Evolutionary conservation across 2,329 filamentous ascomycete species (phyloP), one percentile per base, ranked within the genome.

Genomic region (Clonostachys rhizophaga): DNA sequence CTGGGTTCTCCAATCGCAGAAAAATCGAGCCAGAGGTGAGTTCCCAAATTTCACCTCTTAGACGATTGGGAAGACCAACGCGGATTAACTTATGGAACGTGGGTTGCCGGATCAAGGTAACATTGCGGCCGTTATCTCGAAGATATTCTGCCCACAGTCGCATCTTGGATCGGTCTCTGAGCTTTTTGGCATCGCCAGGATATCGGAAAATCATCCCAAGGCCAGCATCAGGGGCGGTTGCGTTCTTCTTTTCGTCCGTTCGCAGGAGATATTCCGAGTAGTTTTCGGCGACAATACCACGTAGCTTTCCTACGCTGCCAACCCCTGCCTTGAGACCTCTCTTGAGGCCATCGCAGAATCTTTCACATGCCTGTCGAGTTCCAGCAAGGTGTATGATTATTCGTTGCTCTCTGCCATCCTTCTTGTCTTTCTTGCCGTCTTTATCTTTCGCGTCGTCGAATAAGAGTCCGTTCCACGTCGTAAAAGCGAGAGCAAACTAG

Each of bases 1-100:
- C 87, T 2, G 94, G 94, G 49, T 87, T 89, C 59, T 96, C 87
- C 13, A 99, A 76, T 30, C 92, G 84, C 49, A 95, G 74, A 64
- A 91, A 96, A 52, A 96, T 78, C 3, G 92, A 95, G 6, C 94
- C 94, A 9, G 91, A 96, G 0, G 90, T 89, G 52, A 96, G 74
- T 67, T 99, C 94, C 94, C 94, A 99, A 44, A 95, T 87, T 68
- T 99, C 94, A 40, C 94, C 94, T 52, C 94, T 79, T 43, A 99
- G 75, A 42, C 94, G 81, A 66, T 99, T 99, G 0, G 94, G 94
- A 50, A 99, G 74, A 52, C 94, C 94, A 54, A 99, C 94, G 46
- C 94, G 84, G 53, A 99, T 96, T 44, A 99, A 81, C 66, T 97
- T 96, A 70, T 97, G 94, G 59, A 97, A 97, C 24, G 94, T 97